A percentile compares a stretch with the other conserved stretches of the same genome.
These are phyloP conservation scores for Nemania sp. DNA, from an alignment of 2,329 filamentous ascomycete genomes.

Conservation along the genomic window DNA sequence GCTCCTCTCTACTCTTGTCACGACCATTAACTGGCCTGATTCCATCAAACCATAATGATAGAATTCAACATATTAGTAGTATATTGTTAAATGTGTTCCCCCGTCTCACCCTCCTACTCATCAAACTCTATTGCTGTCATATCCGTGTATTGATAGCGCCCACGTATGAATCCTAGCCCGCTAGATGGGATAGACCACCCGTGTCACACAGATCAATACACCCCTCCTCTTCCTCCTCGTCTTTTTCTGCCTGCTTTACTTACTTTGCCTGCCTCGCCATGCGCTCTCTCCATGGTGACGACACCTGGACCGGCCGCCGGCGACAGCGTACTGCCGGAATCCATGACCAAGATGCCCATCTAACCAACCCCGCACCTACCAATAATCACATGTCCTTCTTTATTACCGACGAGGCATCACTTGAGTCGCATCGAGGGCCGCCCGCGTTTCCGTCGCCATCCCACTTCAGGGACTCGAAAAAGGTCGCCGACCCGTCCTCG, in stretches of 20 bases:
- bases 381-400: conserved; percentile 65
- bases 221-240: conserved; percentile 1
- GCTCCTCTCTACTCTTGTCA: not conserved
- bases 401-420: conserved; percentile 62
- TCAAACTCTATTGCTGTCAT: conserved; percentile 12
- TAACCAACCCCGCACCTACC: conserved; percentile 50
- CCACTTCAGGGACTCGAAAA: conserved; percentile 52
- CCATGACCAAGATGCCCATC: conserved; percentile 46
- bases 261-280: conserved; percentile 50
- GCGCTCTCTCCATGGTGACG: conserved; percentile 61
- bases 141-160: not conserved
- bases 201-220: conserved; percentile 5
- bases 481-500: conserved; percentile 36
- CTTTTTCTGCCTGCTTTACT: too few relatives aligned
- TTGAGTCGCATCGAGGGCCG: conserved; percentile 57
- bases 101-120: conserved; percentile 10
- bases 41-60: conserved; percentile 3
- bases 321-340: conserved; percentile 57
- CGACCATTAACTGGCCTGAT: not conserved
- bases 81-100: conserved; percentile 25
- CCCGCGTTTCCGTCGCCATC: conserved; percentile 43
- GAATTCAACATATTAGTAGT: not conserved
- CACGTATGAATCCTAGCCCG: not conserved
- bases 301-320: conserved; percentile 55
- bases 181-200: conserved; percentile 22